Conservation (phyloP, 2,329 filamentous ascomycete species). For the Botrytis aclada region DNA sequence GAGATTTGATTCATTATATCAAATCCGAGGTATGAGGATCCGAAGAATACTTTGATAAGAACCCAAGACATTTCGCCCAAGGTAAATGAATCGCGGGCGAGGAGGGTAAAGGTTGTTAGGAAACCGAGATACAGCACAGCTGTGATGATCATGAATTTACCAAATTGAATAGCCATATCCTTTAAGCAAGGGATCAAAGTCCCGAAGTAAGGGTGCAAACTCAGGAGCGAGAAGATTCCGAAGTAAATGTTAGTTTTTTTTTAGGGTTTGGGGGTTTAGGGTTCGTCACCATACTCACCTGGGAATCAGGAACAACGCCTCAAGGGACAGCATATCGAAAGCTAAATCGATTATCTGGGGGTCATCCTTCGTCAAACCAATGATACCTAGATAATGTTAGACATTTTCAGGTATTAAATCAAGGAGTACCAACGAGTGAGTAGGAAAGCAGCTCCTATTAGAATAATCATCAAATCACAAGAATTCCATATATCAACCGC, state of each 20-base stretch:
- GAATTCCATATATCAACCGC: slow-evolving; percentile 78
- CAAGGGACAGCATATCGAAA: slow-evolving; percentile 85
- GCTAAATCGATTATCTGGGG: slow-evolving; percentile 67
- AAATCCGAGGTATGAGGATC: slow-evolving; percentile 47
- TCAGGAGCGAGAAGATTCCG: slow-evolving; percentile 81
- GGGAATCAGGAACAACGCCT: slow-evolving; percentile 86
- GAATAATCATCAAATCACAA: slow-evolving; percentile 71
- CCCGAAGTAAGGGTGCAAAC: slow-evolving; percentile 85
- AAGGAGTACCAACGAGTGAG: slow-evolving; percentile 58
- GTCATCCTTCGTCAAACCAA: slow-evolving; percentile 62
- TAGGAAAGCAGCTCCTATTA: slow-evolving; percentile 68
- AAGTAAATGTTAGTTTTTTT: slow-evolving; percentile 18
- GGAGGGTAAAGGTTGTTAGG: slow-evolving; percentile 77
- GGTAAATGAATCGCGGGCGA: slow-evolving; percentile 67
- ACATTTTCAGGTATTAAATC: neutral
- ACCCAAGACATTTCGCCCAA: slow-evolving; percentile 70
- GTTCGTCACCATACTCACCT: slow-evolving; percentile 41
- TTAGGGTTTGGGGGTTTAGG: too few relatives aligned
- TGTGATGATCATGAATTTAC: slow-evolving; percentile 78
- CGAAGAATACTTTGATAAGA: slow-evolving; percentile 77
- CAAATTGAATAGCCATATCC: slow-evolving; percentile 89
- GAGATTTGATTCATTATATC: slow-evolving; percentile 28
- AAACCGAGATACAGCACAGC: slow-evolving; percentile 84
- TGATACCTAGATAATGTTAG: slow-evolving; percentile 49
- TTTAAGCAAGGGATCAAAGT: slow-evolving; percentile 86